Evolutionary conservation across 2,329 filamentous ascomycete genomes (phyloP), one percentile per base, ranked within the genome.

Genomic region (Exophiala dermatitidis): DNA sequence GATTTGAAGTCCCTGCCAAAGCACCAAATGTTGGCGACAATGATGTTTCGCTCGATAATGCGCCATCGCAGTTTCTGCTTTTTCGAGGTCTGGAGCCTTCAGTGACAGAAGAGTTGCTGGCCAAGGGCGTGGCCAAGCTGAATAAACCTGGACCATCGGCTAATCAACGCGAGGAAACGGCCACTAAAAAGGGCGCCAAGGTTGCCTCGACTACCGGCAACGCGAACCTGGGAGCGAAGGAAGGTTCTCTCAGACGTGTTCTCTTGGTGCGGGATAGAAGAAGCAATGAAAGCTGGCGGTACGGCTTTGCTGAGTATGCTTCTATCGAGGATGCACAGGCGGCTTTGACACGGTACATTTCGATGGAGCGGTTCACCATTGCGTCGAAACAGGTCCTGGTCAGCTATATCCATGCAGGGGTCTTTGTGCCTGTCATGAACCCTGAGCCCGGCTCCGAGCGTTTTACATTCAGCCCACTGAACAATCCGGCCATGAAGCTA

Each of bases 301-400:
- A 88, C 63, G 88, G 88, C 0, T 94, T 94, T 68, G 88, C 84
- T 1, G 88, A 94, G 67, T 94, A 90, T 66, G 84, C 81, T 62
- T 85, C 81, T 0, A 74, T 88, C 12, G 82, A 86, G 66, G 87
- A 93, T 67, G 86, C 88, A 1, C 78, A 83, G 66, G 84, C 83
- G 26, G 88, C 88, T 3, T 72, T 90, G 64, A 76, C 78, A 26
- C 88, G 88, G 60, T 85, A 85, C 62, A 81, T 81, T 37, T 84
- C 83, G 33, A 81, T 84, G 30, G 81, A 87, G 7, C 85, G 83
- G 46, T 91, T 91, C 63, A 89, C 84, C 1, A 88, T 93, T 57
- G 84, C 83, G 0, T 88, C 84, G 2, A 84, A 82, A 60, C 80
- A 83, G 0, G 85, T 89, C 10, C 76, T 80, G 7, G 77, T 88